Evolutionary conservation across 768 basidiomycete species (phyloP), one percentile per base, ranked within the genome.

Genomic region (Boletellus sp.): DNA sequence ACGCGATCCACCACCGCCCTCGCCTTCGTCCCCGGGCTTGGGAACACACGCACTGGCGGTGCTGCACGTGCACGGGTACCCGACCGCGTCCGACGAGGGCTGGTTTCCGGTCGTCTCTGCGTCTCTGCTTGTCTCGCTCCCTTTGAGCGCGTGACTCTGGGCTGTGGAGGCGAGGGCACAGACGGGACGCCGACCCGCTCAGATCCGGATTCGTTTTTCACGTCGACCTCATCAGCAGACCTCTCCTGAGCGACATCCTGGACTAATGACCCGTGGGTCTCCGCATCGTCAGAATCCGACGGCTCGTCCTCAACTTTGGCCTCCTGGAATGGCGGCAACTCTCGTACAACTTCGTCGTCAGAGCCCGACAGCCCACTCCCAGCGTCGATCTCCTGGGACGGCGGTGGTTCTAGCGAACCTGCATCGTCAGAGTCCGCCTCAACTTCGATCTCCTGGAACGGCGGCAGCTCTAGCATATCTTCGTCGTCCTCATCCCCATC

Each of bases 241-340:
- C 28, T 11, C 9, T 28, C 28, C 9, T 11, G 28, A 28, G 11
- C 28, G 11, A 7, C 15, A 15, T 16, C 47, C n/a, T 33, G 44
- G 12, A 53, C 26, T 45, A 69, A 50, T 1, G 36, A 31, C 3
- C 20, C 47, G 26, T 67, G 63, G 5, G 56, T 67, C 42, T 69
- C 65, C 28, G 48, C 57, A 24, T 67, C 66, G 38, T 69, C 67
- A 15, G 63, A 65, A 28, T 69, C 66, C 3, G 54, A 55, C 16
- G 63, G 57, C 8, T 50, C 44, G 24, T n/a, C 38, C 24, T 4
- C 45, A 10, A 47, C 35, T 6, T 58, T 48, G 3, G 57, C 3
- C 1, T 47, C 53, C 33, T 64, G 53, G 37, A 15, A 54, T 10
- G 17, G 54, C 4, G 57, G 53, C 12, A 61, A 17, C 17, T 23